These are phyloP conservation scores for Pelargonium cotyledonis DNA, from an alignment of 441 rosid species.

Conservation along the genomic window DNA sequence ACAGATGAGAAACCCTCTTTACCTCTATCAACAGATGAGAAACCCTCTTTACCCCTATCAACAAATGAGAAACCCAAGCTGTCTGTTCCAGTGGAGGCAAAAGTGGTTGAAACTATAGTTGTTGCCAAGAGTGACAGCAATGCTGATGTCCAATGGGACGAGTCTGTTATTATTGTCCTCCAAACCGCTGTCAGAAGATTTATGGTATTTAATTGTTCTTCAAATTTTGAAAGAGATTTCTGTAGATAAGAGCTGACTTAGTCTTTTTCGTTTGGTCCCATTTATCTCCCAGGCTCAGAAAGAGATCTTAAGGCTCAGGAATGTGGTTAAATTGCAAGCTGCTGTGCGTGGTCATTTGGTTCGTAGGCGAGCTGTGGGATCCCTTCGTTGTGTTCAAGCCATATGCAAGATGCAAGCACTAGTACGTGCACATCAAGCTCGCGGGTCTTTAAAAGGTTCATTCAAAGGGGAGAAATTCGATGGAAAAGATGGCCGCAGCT, in stretches of 20 bases:
- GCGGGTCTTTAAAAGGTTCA: conserved; percentile 28
- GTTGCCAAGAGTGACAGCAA: conserved; percentile 27
- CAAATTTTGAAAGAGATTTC: not conserved
- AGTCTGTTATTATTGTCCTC: conserved; percentile 45
- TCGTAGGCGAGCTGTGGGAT: conserved; percentile 75
- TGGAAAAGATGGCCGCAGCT: conserved; percentile 22
- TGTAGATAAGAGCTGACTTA: not conserved
- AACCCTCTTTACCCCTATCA: conserved; percentile 25
- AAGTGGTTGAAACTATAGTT: conserved; percentile 32
- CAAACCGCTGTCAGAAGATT: conserved; percentile 60
- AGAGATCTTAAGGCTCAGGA: conserved; percentile 60
- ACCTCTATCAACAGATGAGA: conserved; percentile 38
- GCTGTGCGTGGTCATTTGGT: conserved; percentile 86
- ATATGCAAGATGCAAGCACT: conserved; percentile 82
- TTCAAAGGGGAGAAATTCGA: conserved; percentile 18
- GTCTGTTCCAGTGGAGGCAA: conserved; percentile 24
- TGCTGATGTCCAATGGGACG: conserved; percentile 33
- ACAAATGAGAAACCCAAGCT: conserved; percentile 40
- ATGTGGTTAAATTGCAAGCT: conserved; percentile 80
- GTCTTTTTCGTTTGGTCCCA: conserved; percentile 17
- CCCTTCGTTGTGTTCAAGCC: conserved; percentile 78
- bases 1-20: conserved; percentile 34
- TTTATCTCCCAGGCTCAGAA: conserved; percentile 46
- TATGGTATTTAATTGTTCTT: conserved; percentile 39
- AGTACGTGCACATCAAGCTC: conserved; percentile 64